Percentiles rank a stretch among this genome's conserved stretches.
phyloP scores from a whole-genome alignment of 129 eudicot genomes.

The Lonicera japonica region DNA sequence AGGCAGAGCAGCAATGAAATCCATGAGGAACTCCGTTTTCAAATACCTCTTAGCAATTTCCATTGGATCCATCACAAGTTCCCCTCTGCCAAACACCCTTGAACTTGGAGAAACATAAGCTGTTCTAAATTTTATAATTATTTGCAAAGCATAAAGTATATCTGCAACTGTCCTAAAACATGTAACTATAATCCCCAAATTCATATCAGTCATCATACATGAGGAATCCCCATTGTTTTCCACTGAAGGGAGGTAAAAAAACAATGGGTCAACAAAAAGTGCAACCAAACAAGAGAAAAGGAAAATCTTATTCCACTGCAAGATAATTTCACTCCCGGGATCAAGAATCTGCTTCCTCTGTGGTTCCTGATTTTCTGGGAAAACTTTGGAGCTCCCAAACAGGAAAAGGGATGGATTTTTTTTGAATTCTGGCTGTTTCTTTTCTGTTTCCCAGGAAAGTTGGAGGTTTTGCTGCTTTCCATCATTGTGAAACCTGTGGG shows the following conservation, averaged over 20 bases:
- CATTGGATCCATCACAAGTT: conserved; percentile 71
- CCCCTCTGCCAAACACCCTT: conserved; percentile 90
- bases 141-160: conserved; percentile 58
- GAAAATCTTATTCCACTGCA: conserved; percentile 78
- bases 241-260: conserved; percentile 78
- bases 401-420: conserved; percentile 39
- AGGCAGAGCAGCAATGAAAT: conserved; percentile 84
- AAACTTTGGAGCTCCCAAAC: conserved; percentile 46
- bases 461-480: conserved; percentile 47
- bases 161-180: conserved; percentile 70
- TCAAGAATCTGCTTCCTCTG: conserved; percentile 44
- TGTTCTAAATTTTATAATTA: conserved; percentile 68
- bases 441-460: conserved; percentile 35
- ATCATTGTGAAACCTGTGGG: conserved; percentile 49
- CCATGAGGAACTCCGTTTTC: conserved; percentile 62
- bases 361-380: conserved; percentile 44
- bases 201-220: conserved; percentile 65
- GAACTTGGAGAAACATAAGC: conserved; percentile 87
- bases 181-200: conserved; percentile 66
- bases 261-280: conserved; percentile 84
- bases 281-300: conserved; percentile 68
- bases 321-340: conserved; percentile 71
- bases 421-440: conserved; percentile 35
- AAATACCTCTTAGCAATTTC: conserved; percentile 63
- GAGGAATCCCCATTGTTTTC: conserved; percentile 26